phyloP scores from a whole-genome alignment of 2,329 filamentous ascomycete genomes.

The Aulographum hederae region DNA sequence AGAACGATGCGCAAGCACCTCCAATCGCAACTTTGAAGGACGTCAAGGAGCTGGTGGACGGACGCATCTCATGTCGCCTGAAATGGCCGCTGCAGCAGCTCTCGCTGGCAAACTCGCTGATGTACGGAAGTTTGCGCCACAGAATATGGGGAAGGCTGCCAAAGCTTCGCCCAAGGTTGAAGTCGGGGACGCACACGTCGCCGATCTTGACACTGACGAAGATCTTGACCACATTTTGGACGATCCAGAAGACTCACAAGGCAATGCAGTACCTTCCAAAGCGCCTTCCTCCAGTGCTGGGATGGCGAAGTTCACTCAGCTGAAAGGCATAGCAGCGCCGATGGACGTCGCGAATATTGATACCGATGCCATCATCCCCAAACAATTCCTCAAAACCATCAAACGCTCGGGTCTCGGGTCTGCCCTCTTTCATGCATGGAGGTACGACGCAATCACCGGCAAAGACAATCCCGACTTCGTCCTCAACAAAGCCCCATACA shows the following conservation, averaged over 20 bases:
- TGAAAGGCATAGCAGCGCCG: slow-evolving; percentile 76
- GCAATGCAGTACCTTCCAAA: slow-evolving; percentile 38
- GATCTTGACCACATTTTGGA: slow-evolving; percentile 47
- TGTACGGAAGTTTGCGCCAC: slow-evolving; percentile 56
- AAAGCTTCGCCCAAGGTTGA: slow-evolving; percentile 31
- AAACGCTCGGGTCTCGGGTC: slow-evolving; percentile 86
- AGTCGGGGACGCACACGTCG: slow-evolving; percentile 39
- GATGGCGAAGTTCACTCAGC: slow-evolving; percentile 64
- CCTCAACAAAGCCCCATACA: slow-evolving; percentile 79
- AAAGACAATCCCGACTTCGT: slow-evolving; percentile 66
- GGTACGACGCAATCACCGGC: slow-evolving; percentile 52
- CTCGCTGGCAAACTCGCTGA: slow-evolving; percentile 85
- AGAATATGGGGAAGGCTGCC: slow-evolving; percentile 29
- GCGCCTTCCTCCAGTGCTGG: slow-evolving; percentile 34
- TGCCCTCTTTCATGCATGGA: slow-evolving; percentile 72
- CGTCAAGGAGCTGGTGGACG: slow-evolving; percentile 81
- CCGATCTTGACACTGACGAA: slow-evolving; percentile 40
- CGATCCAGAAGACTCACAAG: slow-evolving; percentile 39
- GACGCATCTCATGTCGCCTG: slow-evolving; percentile 91
- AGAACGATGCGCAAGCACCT: slow-evolving; percentile 88
- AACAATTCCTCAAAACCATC: slow-evolving; percentile 98
- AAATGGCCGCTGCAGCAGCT: slow-evolving; percentile 84
- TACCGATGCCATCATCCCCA: slow-evolving; percentile 98
- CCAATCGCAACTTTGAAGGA: slow-evolving; percentile 95
- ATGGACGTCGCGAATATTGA: slow-evolving; percentile 83